Percentiles rank a stretch among this genome's conserved stretches.
Conservation (phyloP, 2,329 filamentous ascomycete species). For the Herpotrichia juniperi region DNA sequence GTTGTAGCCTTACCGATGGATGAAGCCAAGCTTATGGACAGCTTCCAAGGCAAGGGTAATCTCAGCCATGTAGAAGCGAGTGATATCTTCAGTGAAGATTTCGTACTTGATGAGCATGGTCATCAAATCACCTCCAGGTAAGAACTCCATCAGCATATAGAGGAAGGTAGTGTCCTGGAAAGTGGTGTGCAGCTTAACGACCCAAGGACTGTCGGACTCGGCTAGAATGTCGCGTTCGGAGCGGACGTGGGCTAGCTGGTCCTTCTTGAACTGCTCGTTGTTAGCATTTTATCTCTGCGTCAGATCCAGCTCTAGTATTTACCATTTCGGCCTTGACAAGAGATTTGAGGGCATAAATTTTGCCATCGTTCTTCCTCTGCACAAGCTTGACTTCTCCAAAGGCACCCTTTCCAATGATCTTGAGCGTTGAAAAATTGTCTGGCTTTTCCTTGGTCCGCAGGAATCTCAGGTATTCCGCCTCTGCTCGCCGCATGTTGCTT, state of each 20-base stretch:
- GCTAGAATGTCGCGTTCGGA: conserved; percentile 97
- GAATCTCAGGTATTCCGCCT: conserved; percentile 92
- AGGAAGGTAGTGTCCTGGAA: conserved; percentile 97
- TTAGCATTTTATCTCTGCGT: conserved; percentile 20
- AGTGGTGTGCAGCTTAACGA: conserved; percentile 97
- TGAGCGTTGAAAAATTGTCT: conserved; percentile 93
- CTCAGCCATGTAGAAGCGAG: conserved; percentile 98
- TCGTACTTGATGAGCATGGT: conserved; percentile 99
- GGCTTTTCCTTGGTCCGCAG: conserved; percentile 91
- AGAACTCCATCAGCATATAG: conserved; percentile 99
- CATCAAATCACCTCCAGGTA: conserved; percentile 98
- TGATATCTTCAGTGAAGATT: conserved; percentile 98
- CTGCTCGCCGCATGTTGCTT: conserved; percentile 82
- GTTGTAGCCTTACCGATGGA: conserved; percentile 77
- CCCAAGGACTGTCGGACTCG: conserved; percentile 99
- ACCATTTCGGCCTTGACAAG: conserved; percentile 97
- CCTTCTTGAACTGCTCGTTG: conserved; percentile 79
- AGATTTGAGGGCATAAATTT: conserved; percentile 98
- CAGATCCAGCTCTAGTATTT: conserved; percentile 8
- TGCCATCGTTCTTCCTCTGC: conserved; percentile 93
- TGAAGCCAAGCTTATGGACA: conserved; percentile 96
- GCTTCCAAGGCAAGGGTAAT: conserved; percentile 98
- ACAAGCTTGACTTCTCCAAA: conserved; percentile 99
- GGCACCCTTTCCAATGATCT: conserved; percentile 98
- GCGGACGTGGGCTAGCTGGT: conserved; percentile 95